Evolutionary conservation across 208 protist genomes (phyloP), one percentile per base, ranked within the genome.

Genomic region (Herpetomonas tarakana): DNA sequence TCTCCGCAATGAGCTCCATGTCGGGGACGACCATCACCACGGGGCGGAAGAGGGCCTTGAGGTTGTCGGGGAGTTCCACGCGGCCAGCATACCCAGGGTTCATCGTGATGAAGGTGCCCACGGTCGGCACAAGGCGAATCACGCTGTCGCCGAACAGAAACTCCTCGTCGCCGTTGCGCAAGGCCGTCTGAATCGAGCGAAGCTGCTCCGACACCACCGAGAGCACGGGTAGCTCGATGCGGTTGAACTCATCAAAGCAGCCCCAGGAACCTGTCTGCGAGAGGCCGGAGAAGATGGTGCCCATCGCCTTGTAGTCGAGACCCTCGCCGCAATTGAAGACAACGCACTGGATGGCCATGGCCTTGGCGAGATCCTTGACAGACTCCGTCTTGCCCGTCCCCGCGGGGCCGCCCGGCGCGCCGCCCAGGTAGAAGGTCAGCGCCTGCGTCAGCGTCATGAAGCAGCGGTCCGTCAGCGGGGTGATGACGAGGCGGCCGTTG

Each of bases 231-330:
- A 98, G 80, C 54, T 99, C 97, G 68, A 99, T 99, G 38, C 98
- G 88, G 75, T 99, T 99, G 78, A 99, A 99, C 83, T 99, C 98
- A 78, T 99, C 98, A 76, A 99, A 99, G 86, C 98, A 99, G 52
- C 98, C 97, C 97, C 97, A 99, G 25, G 97, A 97, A 51, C 98
- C 98, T 4, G 85, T 79, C 78, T 99, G 98, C 26, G 90, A 93
- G 1, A 99, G 83, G 2, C 98, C 98, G 30, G 85, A 97, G 80
- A 99, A 99, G 69, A 99, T 99, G 49, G 86, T 91, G 22, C 92
- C 96, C 97, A 99, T 99, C 22, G 97, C 95, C 74, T 98, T 93
- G 69, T 98, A 98, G 74, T 99, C 97, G n/a, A 99, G 83, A n/a
- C 98, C 97, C 63, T 99, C 98, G 56, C 97, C 97, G 71, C 98